phyloP scores from a whole-genome alignment of 345 rosid species.

The Eucalyptus erythrocorys region DNA sequence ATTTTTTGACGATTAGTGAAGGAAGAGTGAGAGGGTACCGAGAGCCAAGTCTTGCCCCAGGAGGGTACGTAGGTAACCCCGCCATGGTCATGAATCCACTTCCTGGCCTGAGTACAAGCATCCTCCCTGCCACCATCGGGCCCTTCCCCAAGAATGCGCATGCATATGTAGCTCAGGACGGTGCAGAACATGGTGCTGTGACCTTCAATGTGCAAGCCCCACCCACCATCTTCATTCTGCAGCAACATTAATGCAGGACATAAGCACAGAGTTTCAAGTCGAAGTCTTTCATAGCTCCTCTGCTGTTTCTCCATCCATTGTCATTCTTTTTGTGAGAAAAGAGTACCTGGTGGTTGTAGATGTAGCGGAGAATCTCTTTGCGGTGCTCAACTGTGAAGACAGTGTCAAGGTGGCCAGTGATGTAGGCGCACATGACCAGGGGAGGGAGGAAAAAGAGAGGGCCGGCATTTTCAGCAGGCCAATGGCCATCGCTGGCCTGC shows the following conservation, averaged over 20 bases:
- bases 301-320: not conserved
- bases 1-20: not conserved
- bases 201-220: slow-evolving; percentile 28
- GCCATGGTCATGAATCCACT: slow-evolving; percentile 19
- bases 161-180: slow-evolving; percentile 10
- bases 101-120: slow-evolving; percentile 16
- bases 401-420: slow-evolving; percentile 16
- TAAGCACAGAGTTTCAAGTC: not conserved
- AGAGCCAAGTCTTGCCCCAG: slow-evolving; percentile 32
- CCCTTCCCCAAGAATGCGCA: slow-evolving; percentile 25
- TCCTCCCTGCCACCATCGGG: slow-evolving; percentile 9
- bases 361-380: slow-evolving; percentile 19
- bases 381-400: slow-evolving; percentile 10
- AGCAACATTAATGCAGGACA: not conserved
- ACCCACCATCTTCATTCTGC: slow-evolving; percentile 22
- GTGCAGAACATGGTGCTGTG: slow-evolving; percentile 26
- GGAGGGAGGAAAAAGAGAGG: slow-evolving; percentile 21
- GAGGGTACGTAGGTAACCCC: slow-evolving; percentile 16
- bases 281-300: not conserved
- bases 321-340: not conserved
- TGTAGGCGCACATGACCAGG: slow-evolving; percentile 19
- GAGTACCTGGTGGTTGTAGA: slow-evolving; percentile 14
- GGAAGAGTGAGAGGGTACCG: not conserved
- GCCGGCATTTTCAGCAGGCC: slow-evolving; percentile 30
- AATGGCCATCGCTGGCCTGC: slow-evolving; percentile 22